Conservation (phyloP, 306 rosid species). For the Sechiopsis laciniata region DNA sequence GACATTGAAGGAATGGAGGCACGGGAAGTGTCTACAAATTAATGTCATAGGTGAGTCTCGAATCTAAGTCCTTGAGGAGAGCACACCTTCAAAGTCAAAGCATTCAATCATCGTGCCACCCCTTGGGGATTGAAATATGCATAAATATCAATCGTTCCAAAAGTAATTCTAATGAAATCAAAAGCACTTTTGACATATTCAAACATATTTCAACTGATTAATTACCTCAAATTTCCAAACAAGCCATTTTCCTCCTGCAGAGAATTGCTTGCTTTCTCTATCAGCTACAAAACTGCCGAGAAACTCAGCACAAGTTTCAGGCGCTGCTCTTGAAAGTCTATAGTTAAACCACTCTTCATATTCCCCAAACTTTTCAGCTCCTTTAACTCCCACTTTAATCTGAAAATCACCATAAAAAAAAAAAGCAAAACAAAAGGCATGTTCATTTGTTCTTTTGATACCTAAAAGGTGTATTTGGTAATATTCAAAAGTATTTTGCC, state of each 20-base stretch:
- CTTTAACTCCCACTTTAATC: slow-evolving; percentile 70
- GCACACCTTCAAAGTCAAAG: no score
- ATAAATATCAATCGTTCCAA: neutral
- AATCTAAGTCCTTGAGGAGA: no score
- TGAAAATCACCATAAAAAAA: slow-evolving; percentile 26
- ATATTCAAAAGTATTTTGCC: neutral
- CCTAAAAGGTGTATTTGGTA: neutral
- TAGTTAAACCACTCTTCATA: slow-evolving; percentile 91
- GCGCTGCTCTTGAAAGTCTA: slow-evolving; percentile 94
- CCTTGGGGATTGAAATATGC: no score
- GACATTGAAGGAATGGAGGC: no score
- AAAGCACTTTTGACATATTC: neutral
- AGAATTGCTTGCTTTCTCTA: slow-evolving; percentile 51
- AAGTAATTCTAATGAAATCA: no score
- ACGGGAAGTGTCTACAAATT: no score
- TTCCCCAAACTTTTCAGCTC: slow-evolving; percentile 78
- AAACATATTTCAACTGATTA: no score
- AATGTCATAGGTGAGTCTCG: no score
- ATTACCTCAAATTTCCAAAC: slow-evolving; percentile 93
- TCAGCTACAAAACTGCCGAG: slow-evolving; percentile 88
- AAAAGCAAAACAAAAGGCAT: neutral
- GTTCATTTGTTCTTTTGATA: neutral
- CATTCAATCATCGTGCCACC: no score
- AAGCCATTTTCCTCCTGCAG: slow-evolving; percentile 92
- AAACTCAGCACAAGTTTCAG: slow-evolving; percentile 90